Conservation (phyloP, 306 rosid genomes). For the Alnus glutinosa region DNA sequence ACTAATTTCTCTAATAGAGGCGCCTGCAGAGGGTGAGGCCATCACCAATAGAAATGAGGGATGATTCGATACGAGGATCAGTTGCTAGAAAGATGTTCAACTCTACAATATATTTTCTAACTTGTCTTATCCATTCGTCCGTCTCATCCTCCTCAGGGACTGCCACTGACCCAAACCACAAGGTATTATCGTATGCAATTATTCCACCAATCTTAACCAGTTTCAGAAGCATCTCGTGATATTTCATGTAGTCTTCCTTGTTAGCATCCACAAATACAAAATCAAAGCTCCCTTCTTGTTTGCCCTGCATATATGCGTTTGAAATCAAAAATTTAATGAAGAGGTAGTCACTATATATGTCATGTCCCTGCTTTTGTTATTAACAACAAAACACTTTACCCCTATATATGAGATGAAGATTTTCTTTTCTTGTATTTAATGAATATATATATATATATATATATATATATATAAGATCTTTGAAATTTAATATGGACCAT, state of each 20-base stretch:
- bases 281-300: constrained; percentile 53
- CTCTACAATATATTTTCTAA: constrained; percentile 19
- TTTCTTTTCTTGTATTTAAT: no score
- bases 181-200: constrained; percentile 60
- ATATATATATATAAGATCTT: no score
- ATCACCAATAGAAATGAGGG: constrained; percentile 45
- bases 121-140: not conserved
- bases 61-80: constrained; percentile 45
- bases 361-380: no score
- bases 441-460: no score
- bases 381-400: no score
- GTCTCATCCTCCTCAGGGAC: constrained; percentile 24
- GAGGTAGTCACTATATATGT: no score
- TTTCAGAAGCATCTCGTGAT: constrained; percentile 51
- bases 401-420: no score
- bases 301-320: constrained; percentile 17
- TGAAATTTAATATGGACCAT: no score
- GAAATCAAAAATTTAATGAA: no score
- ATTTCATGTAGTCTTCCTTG: constrained; percentile 36
- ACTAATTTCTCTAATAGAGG: constrained; percentile 2
- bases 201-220: constrained; percentile 57
- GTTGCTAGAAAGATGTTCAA: constrained; percentile 39
- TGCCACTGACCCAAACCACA: constrained; percentile 57
- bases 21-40: constrained; percentile 54
- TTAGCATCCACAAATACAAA: constrained; percentile 62